phyloP scores from a whole-genome alignment of 441 rosid genomes.

The Populus hybrid region DNA sequence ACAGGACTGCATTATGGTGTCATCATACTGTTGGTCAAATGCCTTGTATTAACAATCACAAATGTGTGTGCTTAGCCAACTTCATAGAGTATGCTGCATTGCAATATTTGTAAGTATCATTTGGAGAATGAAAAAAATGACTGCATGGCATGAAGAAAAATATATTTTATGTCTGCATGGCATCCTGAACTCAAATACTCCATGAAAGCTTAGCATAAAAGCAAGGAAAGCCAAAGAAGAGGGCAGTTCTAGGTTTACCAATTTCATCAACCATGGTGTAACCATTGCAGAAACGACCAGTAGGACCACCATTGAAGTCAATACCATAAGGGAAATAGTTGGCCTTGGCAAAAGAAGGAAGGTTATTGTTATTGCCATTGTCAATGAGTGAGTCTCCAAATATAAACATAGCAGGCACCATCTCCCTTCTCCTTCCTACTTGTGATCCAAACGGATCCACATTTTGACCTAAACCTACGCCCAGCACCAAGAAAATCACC shows the following conservation, averaged over 20 bases:
- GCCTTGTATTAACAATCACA: neutral
- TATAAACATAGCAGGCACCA: slow-evolving; percentile 84
- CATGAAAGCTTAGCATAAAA: neutral
- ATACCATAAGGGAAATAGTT: slow-evolving; percentile 89
- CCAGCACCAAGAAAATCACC: neutral
- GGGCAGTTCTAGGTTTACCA: slow-evolving; percentile 28
- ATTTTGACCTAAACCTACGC: slow-evolving; percentile 29
- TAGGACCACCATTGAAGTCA: slow-evolving; percentile 88
- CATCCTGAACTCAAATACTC: neutral
- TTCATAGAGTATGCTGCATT: neutral
- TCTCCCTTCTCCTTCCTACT: slow-evolving; percentile 29
- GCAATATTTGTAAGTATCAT: too few species aligned
- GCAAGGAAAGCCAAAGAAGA: neutral
- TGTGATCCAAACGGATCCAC: slow-evolving; percentile 26
- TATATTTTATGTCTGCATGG: neutral
- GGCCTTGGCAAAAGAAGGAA: slow-evolving; percentile 83
- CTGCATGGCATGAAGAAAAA: neutral
- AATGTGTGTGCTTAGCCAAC: neutral
- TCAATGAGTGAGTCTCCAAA: slow-evolving; percentile 94
- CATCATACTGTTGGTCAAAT: neutral
- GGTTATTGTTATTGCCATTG: slow-evolving; percentile 84
- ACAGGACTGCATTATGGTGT: neutral
- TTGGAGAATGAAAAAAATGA: neutral
- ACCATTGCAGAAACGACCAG: slow-evolving; percentile 95
- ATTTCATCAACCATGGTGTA: slow-evolving; percentile 91